Evolutionary conservation across 2,329 filamentous ascomycete species (phyloP), one percentile per base, ranked within the genome.

Genomic region (Cercospora zeae-maydis): DNA sequence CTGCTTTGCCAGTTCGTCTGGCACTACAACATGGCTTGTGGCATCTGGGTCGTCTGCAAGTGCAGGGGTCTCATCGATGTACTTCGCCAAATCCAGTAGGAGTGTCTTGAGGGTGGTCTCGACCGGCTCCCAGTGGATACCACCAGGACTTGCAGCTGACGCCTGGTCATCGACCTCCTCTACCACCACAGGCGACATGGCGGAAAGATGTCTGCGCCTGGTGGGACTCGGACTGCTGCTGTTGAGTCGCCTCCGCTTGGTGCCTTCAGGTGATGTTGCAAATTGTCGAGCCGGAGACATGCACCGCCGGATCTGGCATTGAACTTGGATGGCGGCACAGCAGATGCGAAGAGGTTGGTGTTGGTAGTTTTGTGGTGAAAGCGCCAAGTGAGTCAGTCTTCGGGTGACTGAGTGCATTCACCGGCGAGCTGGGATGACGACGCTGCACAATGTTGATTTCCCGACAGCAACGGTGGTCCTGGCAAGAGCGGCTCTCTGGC

Each of bases 71-170:
- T 73, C 66, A 42, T 90, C 84, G 65, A 92, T 87, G 71, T 87
- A 88, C 10, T 82, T 76, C 24, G 90, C 91, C n/a, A 92, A 90
- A 73, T 96, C 91, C 16, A 97, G 82, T 19, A 98, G 83, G 11
- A 97, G 83, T n/a, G 79, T 77, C 65, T 88, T 88, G 39, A 97
- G 82, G 67, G 87, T 88, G 42, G 82, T 78, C 77, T 98, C 93
- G 60, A 86, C 83, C 4, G 84, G 79, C 11, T 85, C 92, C 57
- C 57, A 59, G 4, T 31, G 4, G 65, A 97, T 85, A 45, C 80
- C 74, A 33, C 89, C 79, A 4, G 52, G 65, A 2, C 49, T 61
- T 14, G 59, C 60, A 21, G 36, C 34, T 1, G 42, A 53, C 11
- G 65, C 34, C 14, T 69, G 69, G 36, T 73, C 72, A 4, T 72